Base-by-base conservation (phyloP, 805 yeast species). In the Yamadazyma nakazawae region DNA sequence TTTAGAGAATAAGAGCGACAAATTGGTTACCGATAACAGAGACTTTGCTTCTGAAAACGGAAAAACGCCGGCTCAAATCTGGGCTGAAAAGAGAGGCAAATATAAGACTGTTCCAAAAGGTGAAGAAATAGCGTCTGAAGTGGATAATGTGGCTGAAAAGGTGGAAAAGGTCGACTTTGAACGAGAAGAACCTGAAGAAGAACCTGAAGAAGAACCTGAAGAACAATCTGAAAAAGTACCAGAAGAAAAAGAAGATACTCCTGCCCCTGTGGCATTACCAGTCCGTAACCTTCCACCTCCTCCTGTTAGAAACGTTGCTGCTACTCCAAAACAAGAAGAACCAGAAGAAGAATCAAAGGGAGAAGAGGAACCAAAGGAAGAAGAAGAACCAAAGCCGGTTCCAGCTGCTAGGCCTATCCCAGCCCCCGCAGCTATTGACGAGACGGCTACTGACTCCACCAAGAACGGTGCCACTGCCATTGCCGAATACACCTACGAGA, bases 31-130 rank as follows among this genome's bases (percentile, higher is more conserved):
- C 45, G 92, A 88, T 34, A 74, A 80, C 25, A 72, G 78, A 59
- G 75, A 80, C 61, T 84, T 79, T 62, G 94, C 79, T 51, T 69
- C 84, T 45, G 78, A 78, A 51, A 79, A 76, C 50, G 97, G 96
- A 50, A 87, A 88, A 66, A 86, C 96, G 7, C 97, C 97, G 19
- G 97, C 97, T 25, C 97, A 90, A 68, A 58, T 88, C 25, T 90
- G 97, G 97, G 97, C 97, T 19, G 97, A 86, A 62, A 86, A 84
- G 69, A 81, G 84, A 60, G 96, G 89, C 40, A 76, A 82, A 61
- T 80, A 72, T 56, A 78, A 74, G 54, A 68, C 70, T 38, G 79
- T 70, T 40, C 55, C 57, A 12, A 43, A 56, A 4, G 56, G 54
- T 10, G 56, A 57, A 3, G 59, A 51, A 64, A 34, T 17, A 58